phyloP scores from a whole-genome alignment of 768 basidiomycete genomes.

The Cyclocybe cylindracea region DNA sequence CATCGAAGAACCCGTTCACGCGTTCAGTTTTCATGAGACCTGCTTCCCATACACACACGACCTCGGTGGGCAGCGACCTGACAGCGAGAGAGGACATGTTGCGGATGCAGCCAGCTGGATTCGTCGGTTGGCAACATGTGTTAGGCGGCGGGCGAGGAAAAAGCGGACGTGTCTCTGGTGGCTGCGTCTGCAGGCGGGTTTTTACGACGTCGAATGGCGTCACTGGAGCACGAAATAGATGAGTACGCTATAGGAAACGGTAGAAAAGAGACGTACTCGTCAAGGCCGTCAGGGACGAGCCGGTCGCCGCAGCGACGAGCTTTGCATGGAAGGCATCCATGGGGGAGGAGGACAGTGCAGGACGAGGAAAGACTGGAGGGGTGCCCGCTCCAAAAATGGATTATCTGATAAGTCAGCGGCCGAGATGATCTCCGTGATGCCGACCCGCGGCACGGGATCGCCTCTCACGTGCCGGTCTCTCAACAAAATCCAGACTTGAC shows the following conservation, averaged over 20 bases:
- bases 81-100: slow-evolving; percentile 77
- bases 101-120: slow-evolving; percentile 59
- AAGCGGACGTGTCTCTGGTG: slow-evolving; percentile 48
- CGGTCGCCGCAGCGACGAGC: slow-evolving; percentile 75
- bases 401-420: slow-evolving; percentile 35
- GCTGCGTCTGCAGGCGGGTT: slow-evolving; percentile 93
- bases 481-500: slow-evolving; percentile 21
- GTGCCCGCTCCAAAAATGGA: neutral
- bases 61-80: slow-evolving; percentile 53
- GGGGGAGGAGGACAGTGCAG: slow-evolving; percentile 11
- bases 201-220: slow-evolving; percentile 99
- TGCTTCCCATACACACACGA: slow-evolving; percentile 81
- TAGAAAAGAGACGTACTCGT: slow-evolving; percentile 56
- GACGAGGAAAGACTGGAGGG: slow-evolving; percentile 5
- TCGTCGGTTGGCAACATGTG: slow-evolving; percentile 72
- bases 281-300: slow-evolving; percentile 78
- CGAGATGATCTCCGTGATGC: slow-evolving; percentile 13
- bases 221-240: slow-evolving; percentile 57
- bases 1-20: slow-evolving; percentile 85
- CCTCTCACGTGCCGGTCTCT: slow-evolving; percentile 15
- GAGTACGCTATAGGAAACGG: neutral
- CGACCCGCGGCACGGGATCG: neutral
- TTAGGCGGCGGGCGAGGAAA: slow-evolving; percentile 55
- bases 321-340: slow-evolving; percentile 83
- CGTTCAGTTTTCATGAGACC: slow-evolving; percentile 70